A percentile compares a stretch with the other conserved stretches of the same genome.
Conservation (phyloP, 2,329 filamentous ascomycete genomes). For the Fusarium agapanthi region DNA sequence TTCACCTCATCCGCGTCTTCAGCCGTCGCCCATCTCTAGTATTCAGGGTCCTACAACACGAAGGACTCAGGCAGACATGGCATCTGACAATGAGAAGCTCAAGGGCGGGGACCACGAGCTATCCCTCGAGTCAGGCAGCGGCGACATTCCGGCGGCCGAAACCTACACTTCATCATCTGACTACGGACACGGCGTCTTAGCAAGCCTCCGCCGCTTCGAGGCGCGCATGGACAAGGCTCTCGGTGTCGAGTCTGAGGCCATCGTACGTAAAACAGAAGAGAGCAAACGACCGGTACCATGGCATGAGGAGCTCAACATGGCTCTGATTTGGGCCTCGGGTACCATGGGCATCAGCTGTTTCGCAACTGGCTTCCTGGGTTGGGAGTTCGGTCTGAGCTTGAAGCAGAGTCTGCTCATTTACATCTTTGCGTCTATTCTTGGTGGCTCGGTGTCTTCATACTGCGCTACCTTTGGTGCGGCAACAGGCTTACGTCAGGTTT, state of each 20-base stretch:
- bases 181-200: not conserved
- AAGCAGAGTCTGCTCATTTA: conserved; percentile 8
- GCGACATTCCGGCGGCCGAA: not conserved
- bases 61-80: not conserved
- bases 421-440: not conserved
- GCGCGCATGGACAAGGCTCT: conserved; percentile 7
- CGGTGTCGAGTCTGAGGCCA: not conserved
- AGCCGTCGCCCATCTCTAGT: not conserved
- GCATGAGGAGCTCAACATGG: conserved; percentile 10
- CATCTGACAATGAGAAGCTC: conserved; percentile 2
- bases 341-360: conserved; percentile 9
- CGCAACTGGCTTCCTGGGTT: conserved; percentile 3
- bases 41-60: not conserved
- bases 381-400: conserved; percentile 9
- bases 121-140: conserved; percentile 2
- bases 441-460: not conserved
- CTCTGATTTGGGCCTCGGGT: conserved; percentile 1
- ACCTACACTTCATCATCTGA: not conserved
- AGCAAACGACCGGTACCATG: not conserved
- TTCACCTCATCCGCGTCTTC: not conserved
- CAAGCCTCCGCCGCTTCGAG: conserved; percentile 6
- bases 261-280: conserved; percentile 2
- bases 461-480: conserved; percentile 5
- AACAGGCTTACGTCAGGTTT: not conserved
- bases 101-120: not conserved